Evolutionary conservation across 495 filamentous ascomycete genomes (phyloP), one percentile per base, ranked within the genome.

Genomic region (Hypoxylon subgilvum): DNA sequence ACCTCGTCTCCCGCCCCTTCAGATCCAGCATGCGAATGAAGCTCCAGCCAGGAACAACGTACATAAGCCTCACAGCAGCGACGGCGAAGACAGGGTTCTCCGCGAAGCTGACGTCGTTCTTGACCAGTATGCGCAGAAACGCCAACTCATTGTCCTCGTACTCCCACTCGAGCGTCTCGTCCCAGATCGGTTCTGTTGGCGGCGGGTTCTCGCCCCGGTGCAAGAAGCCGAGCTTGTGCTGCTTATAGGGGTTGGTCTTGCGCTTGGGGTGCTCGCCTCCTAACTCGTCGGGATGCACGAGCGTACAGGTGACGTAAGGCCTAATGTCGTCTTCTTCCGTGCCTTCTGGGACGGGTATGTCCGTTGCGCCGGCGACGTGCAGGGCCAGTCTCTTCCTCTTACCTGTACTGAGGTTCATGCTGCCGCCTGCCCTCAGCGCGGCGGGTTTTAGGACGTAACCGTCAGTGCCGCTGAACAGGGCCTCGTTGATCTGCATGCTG

Each of bases 401-500:
- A 5, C 58, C 70, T 2, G 65, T 61, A 35, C 40, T 67, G 3
- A 79, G 56, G 14, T 47, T 68, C 17, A 79, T 78, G 36, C 61
- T 61, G n/a, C 80, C 78, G 32, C 74, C 78, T 0, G 61, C 58
- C n/a, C 79, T 70, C n/a, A 84, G 61, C 6, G 73, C 70, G 0
- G 71, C 69, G 0, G 80, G 81, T 44, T 84, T 84, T 16, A 84
- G 64, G 5, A 83, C 81, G 50, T 79, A 84, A 18, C 81, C 81
- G 12, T 72, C 74, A 1, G 79, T 77, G 4, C 77, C 79, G 25
- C 70, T 73, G 46, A 84, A 83, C 5, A 84, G 65, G 0, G 82
- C 82, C 48, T 83, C 80, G 52, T 84, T 83, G 42, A 84, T 66
- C 65, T 83, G 80, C 73, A 79, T 77, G 46, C 73, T 69, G 0